These are phyloP conservation scores for Verticillium nubilum DNA, from an alignment of 2,329 filamentous ascomycete species.

Conservation along the genomic window DNA sequence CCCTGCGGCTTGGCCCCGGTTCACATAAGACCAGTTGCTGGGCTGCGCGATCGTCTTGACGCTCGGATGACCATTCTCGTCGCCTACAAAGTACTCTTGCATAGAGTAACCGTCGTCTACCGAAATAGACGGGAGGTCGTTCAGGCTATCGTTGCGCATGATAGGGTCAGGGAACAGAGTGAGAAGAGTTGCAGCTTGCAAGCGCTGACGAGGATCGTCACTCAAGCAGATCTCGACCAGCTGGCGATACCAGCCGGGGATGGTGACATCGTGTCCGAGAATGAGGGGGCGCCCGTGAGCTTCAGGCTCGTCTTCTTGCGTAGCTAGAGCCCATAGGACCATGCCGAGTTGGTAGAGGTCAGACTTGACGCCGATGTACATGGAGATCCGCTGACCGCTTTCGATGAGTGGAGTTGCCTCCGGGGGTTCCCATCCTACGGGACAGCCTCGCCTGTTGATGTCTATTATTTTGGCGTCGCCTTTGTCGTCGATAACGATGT, in stretches of 20 bases:
- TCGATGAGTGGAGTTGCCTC: slow-evolving; percentile 83
- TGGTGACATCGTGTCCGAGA: slow-evolving; percentile 50
- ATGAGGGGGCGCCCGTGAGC: slow-evolving; percentile 65
- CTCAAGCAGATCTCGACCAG: slow-evolving; percentile 75
- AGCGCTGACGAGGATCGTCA: slow-evolving; percentile 64
- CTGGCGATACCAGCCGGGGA: slow-evolving; percentile 74
- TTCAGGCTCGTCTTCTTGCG: slow-evolving; percentile 86
- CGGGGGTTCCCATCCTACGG: slow-evolving; percentile 94
- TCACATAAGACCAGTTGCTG: slow-evolving; percentile 36
- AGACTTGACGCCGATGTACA: slow-evolving; percentile 98
- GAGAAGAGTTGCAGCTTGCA: slow-evolving; percentile 69
- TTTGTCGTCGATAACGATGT: slow-evolving; percentile 84
- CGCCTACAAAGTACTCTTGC: slow-evolving; percentile 32
- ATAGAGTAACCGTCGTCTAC: slow-evolving; percentile 33
- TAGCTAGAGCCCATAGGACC: slow-evolving; percentile 90
- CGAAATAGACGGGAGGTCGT: slow-evolving; percentile 23
- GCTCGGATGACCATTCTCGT: slow-evolving; percentile 26
- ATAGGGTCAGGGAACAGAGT: slow-evolving; percentile 52
- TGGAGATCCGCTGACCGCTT: slow-evolving; percentile 82
- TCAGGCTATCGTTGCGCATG: background rate
- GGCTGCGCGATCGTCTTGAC: slow-evolving; percentile 35
- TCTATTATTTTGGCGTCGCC: slow-evolving; percentile 95
- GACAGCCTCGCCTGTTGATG: slow-evolving; percentile 95
- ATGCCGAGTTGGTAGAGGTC: slow-evolving; percentile 95
- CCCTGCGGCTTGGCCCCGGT: slow-evolving; percentile 24